Evolutionary conservation across 805 yeast species (phyloP), one percentile per base, ranked within the genome.

Genomic region (Pichia manshurica): DNA sequence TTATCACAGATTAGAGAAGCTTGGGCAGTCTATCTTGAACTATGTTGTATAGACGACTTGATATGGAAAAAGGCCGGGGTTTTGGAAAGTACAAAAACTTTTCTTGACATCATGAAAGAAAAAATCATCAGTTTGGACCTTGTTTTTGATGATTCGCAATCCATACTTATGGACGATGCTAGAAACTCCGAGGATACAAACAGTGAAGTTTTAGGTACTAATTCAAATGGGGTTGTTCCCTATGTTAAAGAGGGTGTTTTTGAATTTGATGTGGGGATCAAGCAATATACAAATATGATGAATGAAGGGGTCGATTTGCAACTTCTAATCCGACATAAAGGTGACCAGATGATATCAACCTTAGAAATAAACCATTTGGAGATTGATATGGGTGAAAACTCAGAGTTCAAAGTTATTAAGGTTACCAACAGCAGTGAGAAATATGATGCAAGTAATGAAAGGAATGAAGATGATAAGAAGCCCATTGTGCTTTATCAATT

Each of bases 1-100:
- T 49, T 71, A 41, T 53, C 56, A 6, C 65, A 64, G 42, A 48
- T 48, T 44, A 62, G 53, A 53, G 72, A 67, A 20, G 63, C 72
- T 0, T 56, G 65, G 19, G 35, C 60, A 20, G 66, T 64, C 42
- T 56, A 62, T 10, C 44, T 71, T 13, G 69, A 71, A 42, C 45
- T 73, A 21, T 54, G 63, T 31, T 42, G 22, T 17, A 19, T 44
- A 23, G 28, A 32, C 7, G 33, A 28, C 28, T 41, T 3, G 16
- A n/a, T 41, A 16, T 41, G 44, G 44, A 16, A 31, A 29, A 31
- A 31, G 10, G 15, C 16, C 6, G 29, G 29, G 15, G 22, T 6
- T 19, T 29, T 41, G 12, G 31, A 20, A 10, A 39, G 3, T 8
- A 25, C 23, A 10, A 39, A 33, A 12, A 3, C 23, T 6, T 41